phyloP scores from a whole-genome alignment of 805 yeast species.

The Saccharomycopsis babjevae region DNA sequence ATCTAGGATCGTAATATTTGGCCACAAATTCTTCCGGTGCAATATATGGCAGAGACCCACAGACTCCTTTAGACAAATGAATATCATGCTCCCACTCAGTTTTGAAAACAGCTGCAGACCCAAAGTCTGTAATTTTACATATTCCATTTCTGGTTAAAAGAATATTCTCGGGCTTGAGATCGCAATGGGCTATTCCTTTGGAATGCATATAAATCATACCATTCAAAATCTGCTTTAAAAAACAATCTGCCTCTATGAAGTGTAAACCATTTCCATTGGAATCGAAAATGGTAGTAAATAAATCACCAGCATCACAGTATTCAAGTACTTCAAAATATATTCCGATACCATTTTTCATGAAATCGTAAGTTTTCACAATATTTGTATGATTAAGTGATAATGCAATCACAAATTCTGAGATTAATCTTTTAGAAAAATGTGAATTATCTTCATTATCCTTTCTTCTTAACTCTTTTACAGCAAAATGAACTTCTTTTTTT shows the following conservation, averaged over 20 bases:
- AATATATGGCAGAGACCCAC: conserved; percentile 86
- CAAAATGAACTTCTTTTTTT: conserved; percentile 42
- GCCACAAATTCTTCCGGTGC: conserved; percentile 76
- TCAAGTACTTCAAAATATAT: conserved; percentile 89
- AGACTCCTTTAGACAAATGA: conserved; percentile 59
- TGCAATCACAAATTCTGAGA: conserved; percentile 86
- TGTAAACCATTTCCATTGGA: conserved; percentile 44
- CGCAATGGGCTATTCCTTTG: conserved; percentile 92
- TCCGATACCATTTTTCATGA: conserved; percentile 65
- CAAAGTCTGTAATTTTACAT: conserved; percentile 73
- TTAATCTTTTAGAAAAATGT: conserved; percentile 58
- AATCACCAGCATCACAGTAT: conserved; percentile 82
- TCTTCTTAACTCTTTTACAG: conserved; percentile 67
- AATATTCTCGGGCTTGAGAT: conserved; percentile 81
- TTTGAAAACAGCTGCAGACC: conserved; percentile 82
- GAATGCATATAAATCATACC: conserved; percentile 81
- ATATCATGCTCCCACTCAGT: conserved; percentile 81
- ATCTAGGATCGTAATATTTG: conserved; percentile 59
- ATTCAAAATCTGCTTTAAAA: conserved; percentile 72
- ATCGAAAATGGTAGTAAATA: conserved; percentile 48
- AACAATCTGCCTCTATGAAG: conserved; percentile 73
- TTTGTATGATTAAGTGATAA: conserved; percentile 67
- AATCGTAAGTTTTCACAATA: conserved; percentile 66
- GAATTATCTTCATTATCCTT: conserved; percentile 47
- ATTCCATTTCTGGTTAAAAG: conserved; percentile 57